Evolutionary conservation across 192 early-diverging fungal species (phyloP), one percentile per base, ranked within the genome.

Genomic region (Coemansia sp.): DNA sequence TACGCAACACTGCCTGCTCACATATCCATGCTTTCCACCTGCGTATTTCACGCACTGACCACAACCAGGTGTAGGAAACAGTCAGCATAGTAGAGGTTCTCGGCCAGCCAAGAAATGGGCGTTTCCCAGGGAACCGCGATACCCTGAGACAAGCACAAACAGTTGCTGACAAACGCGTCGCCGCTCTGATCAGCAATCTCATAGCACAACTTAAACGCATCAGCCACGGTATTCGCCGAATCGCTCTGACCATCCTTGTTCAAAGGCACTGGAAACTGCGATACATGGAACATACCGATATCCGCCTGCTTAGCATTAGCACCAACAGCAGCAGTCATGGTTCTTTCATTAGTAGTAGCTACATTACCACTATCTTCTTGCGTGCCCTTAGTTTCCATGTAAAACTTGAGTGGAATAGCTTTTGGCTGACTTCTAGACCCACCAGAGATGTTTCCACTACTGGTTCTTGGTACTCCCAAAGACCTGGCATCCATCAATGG

Each of bases 61-160:
- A 87, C 69, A 14, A 92, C 91, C 64, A 94, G 71, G 71, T 94
- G 93, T 63, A 94, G 72, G 73, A 94, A 94, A 72, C 88, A 90
- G 76, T 94, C 93, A 6, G 89, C 85, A 72, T 91, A 92, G 22
- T 86, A 87, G 40, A 91, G 75, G 69, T 92, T 89, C 31, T 87
- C 83, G 36, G 87, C 86, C 20, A 92, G 86, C 92, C 91, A 93
- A 36, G 84, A 56, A 25, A 92, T 75, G 0, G 91, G 91, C 31
- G 88, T 89, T 30, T 90, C 88, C 71, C 88, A 75, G n/a, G 85
- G 87, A 30, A 89, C 58, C 49, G 73, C 75, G 60, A 92, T 71
- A 11, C 92, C 92, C 69, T 95, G 93, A 45, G 89, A 77, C 50
- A 93, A 68, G 32, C 86, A 85, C 30, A 64, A 57, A 77, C 85